These are phyloP conservation scores for Fomitiporia mediterranea DNA, from an alignment of 1,284 basidiomycete species.

Conservation along the genomic window DNA sequence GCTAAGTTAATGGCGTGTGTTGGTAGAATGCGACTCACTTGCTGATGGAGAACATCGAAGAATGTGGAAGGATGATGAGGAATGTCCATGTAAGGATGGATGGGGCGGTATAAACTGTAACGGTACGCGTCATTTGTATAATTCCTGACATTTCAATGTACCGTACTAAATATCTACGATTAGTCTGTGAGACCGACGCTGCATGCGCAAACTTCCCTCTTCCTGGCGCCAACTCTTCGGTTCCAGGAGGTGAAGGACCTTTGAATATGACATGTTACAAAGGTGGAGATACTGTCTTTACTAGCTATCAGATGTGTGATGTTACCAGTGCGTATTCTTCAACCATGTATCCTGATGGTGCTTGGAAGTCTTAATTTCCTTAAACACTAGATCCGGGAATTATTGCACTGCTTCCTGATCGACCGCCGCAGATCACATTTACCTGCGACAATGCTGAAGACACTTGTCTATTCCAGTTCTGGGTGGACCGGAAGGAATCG, in stretches of 20 bases:
- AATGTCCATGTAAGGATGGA: constrained; percentile 88
- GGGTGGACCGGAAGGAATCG: constrained; percentile 90
- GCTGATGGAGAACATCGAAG: constrained; percentile 84
- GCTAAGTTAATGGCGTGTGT: background rate
- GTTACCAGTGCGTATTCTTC: constrained; percentile 75
- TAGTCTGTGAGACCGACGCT: constrained; percentile 81
- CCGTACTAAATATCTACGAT: background rate
- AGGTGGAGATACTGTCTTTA: constrained; percentile 86
- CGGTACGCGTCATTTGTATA: constrained; percentile 45
- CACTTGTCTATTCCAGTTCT: constrained; percentile 95
- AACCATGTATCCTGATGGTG: too few relatives aligned
- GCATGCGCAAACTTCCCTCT: constrained; percentile 78
- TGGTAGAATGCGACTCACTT: constrained; percentile 82
- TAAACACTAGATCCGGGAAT: constrained; percentile 74
- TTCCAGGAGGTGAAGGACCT: constrained; percentile 39
- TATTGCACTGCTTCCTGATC: constrained; percentile 80
- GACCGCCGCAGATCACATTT: constrained; percentile 94
- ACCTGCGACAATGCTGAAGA: constrained; percentile 61
- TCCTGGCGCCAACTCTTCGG: constrained; percentile 41
- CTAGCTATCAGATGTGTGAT: constrained; percentile 96
- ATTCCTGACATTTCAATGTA: constrained; percentile 19
- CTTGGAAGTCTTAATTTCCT: too few relatives aligned
- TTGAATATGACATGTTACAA: constrained; percentile 91
- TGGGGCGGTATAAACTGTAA: constrained; percentile 98
- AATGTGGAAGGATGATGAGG: constrained; percentile 69